phyloP scores from a whole-genome alignment of 371 early-diverging fungal genomes.

The Massospora cicadina region DNA sequence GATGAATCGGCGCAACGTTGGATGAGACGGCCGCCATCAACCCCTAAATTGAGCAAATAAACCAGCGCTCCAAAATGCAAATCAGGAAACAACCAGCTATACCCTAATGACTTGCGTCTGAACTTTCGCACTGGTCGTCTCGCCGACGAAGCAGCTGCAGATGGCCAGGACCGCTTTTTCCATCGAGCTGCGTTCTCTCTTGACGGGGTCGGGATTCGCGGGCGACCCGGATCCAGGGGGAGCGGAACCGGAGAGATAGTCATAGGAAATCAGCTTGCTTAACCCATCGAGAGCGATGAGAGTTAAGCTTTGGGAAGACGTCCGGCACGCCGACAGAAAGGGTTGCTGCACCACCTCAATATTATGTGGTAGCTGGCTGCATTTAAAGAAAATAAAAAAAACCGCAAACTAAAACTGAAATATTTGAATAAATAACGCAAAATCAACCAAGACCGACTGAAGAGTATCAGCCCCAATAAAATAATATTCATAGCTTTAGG shows the following conservation, averaged over 20 bases:
- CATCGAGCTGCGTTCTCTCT: constrained; percentile 15
- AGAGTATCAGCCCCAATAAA: no score
- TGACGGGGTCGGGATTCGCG: background rate
- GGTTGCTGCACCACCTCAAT: constrained; percentile 6
- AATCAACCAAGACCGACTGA: no score
- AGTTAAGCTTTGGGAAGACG: constrained; percentile 8
- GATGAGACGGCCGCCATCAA: constrained; percentile 64
- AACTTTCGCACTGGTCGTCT: constrained; percentile 53
- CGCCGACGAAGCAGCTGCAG: constrained; percentile 38
- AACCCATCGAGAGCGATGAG: constrained; percentile 5
- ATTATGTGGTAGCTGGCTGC: constrained; percentile 6
- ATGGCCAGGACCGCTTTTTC: constrained; percentile 34
- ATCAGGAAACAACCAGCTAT: background rate
- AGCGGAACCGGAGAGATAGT: constrained; percentile 1
- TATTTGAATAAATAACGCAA: no score
- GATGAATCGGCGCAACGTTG: constrained; percentile 45
- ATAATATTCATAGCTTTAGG: no score
- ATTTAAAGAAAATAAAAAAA: background rate
- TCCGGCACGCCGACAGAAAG: background rate
- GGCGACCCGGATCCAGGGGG: background rate
- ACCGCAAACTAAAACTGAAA: background rate
- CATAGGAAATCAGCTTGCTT: constrained; percentile 6
- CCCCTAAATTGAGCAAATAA: constrained; percentile 28
- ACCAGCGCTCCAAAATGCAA: background rate
- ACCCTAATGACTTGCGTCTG: constrained; percentile 60